Evolutionary conservation across 331 rosid species (phyloP).

Genomic region (Arachis monticola): DNA sequence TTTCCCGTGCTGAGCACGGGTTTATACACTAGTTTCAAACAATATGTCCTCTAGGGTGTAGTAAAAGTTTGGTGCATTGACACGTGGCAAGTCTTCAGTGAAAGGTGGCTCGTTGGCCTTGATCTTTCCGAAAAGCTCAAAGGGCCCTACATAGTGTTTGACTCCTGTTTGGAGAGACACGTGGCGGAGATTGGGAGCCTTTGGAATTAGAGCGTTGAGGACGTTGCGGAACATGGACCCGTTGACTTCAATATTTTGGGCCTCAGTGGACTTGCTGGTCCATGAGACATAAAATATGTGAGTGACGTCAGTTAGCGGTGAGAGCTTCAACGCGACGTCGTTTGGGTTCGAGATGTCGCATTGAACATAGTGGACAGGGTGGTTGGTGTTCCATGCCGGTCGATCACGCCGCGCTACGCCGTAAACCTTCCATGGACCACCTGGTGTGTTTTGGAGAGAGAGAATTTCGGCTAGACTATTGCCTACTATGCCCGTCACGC

Average conservation of each 20-base stretch:
- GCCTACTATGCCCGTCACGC: conserved; percentile 45
- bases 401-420: conserved; percentile 49
- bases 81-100: conserved; percentile 43
- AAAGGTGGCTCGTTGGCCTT: conserved; percentile 41
- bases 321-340: conserved; percentile 39
- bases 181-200: conserved; percentile 43
- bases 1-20: too few relatives aligned
- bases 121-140: conserved; percentile 30
- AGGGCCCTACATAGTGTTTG: conserved; percentile 37
- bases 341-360: conserved; percentile 39
- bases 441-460: conserved; percentile 42
- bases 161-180: conserved; percentile 47
- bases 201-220: conserved; percentile 34
- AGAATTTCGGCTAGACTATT: conserved; percentile 46
- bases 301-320: conserved; percentile 37
- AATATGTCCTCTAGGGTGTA: conserved; percentile 46
- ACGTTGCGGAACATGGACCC: conserved; percentile 45
- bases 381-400: conserved; percentile 41
- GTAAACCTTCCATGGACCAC: conserved; percentile 53
- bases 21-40: conserved; percentile 2
- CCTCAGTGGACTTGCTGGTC: conserved; percentile 39
- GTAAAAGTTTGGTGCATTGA: conserved; percentile 39
- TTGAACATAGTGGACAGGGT: conserved; percentile 41
- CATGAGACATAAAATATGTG: conserved; percentile 48
- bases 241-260: conserved; percentile 35